These are phyloP conservation scores for Stellera chamaejasme DNA, from an alignment of 345 rosid genomes.

Conservation along the genomic window DNA sequence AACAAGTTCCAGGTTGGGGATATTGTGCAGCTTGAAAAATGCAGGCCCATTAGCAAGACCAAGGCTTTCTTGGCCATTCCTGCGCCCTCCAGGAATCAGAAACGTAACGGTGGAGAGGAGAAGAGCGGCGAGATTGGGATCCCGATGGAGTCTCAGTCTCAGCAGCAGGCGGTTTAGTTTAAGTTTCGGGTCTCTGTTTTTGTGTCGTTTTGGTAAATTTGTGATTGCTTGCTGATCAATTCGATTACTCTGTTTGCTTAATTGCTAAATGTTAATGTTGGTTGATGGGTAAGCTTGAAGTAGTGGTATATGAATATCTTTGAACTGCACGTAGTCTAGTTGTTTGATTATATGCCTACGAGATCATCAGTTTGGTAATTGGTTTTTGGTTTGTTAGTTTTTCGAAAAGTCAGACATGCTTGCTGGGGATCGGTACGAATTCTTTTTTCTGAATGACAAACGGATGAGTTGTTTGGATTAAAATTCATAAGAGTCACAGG, in stretches of 20 bases:
- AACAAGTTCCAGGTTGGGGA: slow-evolving; percentile 79
- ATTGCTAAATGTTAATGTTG: not conserved
- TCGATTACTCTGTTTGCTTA: not conserved
- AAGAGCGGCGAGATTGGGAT: slow-evolving; percentile 46
- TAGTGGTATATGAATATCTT: too few relatives aligned
- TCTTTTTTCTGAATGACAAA: too few relatives aligned
- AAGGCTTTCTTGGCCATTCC: slow-evolving; percentile 66
- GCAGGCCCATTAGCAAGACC: slow-evolving; percentile 88
- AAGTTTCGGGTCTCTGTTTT: not conserved
- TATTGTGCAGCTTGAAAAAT: slow-evolving; percentile 53
- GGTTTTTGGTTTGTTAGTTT: too few relatives aligned
- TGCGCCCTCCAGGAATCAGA: slow-evolving; percentile 20
- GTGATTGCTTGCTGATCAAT: slow-evolving; percentile 2
- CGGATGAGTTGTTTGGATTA: too few relatives aligned
- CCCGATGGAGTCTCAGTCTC: slow-evolving; percentile 60
- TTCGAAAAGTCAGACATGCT: too few relatives aligned
- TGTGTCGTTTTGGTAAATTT: slow-evolving; percentile 19
- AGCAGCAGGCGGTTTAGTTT: slow-evolving; percentile 28
- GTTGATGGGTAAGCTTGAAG: too few relatives aligned
- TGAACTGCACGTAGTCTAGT: too few relatives aligned
- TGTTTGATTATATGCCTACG: too few relatives aligned
- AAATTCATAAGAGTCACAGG: too few relatives aligned
- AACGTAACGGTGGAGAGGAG: slow-evolving; percentile 16
- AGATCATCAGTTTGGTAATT: too few relatives aligned
- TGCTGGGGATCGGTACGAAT: too few relatives aligned